Evolutionary conservation across 108 stramenopile genomes (phyloP).

Genomic region (Nitzschia sp.): DNA sequence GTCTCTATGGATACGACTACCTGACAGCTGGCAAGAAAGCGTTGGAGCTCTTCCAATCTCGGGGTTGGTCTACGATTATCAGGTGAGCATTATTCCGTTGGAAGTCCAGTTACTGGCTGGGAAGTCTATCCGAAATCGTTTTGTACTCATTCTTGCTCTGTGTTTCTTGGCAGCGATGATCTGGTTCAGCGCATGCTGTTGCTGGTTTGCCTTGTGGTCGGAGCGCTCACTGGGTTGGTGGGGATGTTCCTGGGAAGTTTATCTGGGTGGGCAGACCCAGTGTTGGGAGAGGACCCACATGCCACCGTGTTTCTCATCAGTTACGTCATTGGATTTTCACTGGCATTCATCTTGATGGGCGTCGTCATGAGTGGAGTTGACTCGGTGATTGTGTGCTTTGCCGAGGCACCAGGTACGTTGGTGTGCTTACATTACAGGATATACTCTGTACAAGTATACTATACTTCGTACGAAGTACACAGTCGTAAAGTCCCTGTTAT

Average conservation of each 20-base stretch:
- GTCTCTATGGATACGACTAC: conserved; percentile 80
- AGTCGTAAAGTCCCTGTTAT: conserved; percentile 9
- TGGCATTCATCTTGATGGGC: conserved; percentile 59
- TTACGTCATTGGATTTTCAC: conserved; percentile 44
- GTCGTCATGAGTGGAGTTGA: conserved; percentile 68
- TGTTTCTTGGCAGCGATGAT: conserved; percentile 12
- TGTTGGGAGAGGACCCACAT: conserved; percentile 14
- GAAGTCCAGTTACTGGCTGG: too few species aligned
- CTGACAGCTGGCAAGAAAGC: conserved; percentile 66
- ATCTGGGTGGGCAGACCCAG: conserved; percentile 18
- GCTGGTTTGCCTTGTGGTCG: conserved; percentile 49
- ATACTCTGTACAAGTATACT: conserved; percentile 57
- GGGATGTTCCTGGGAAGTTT: conserved; percentile 38
- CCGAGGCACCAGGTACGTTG: conserved; percentile 81
- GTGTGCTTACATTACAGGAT: too few species aligned
- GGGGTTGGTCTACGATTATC: conserved; percentile 69
- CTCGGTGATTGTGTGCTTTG: conserved; percentile 87
- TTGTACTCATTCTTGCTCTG: background rate
- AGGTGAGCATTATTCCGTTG: conserved; percentile 21
- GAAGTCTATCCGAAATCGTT: background rate
- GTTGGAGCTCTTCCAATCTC: conserved; percentile 45
- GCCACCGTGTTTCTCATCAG: conserved; percentile 14
- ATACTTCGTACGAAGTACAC: conserved; percentile 32
- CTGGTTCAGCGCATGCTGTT: conserved; percentile 23
- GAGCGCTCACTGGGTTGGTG: conserved; percentile 55